phyloP scores from a whole-genome alignment of 495 filamentous ascomycete species.

The Trichocladium antarcticum region DNA sequence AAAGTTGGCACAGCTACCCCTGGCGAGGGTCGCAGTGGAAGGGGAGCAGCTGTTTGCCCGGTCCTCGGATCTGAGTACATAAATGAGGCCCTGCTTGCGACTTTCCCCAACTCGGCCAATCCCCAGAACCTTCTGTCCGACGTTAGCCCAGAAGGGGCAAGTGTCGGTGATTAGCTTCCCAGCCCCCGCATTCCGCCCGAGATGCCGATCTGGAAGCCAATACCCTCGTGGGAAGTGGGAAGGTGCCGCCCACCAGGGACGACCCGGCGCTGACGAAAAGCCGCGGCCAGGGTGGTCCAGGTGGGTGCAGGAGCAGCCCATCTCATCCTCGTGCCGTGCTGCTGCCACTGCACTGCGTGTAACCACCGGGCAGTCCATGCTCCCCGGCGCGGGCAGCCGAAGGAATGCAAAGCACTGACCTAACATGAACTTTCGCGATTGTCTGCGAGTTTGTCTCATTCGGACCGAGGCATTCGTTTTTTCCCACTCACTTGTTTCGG shows the following conservation, averaged over 20 bases:
- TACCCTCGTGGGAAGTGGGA: slow-evolving; percentile 7
- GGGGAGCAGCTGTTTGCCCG: too few relatives aligned
- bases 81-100: neutral
- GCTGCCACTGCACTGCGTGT: too few relatives aligned
- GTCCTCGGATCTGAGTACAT: neutral
- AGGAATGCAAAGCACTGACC: slow-evolving; percentile 1
- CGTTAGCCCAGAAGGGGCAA: slow-evolving; percentile 20
- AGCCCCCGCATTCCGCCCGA: slow-evolving; percentile 28
- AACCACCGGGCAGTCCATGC: too few relatives aligned
- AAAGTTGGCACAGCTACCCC: too few relatives aligned
- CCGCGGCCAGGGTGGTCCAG: slow-evolving; percentile 8
- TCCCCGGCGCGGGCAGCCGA: too few relatives aligned
- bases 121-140: slow-evolving; percentile 22
- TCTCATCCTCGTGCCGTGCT: too few relatives aligned
- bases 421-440: too few relatives aligned
- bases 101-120: slow-evolving; percentile 9
- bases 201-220: slow-evolving; percentile 22
- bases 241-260: neutral
- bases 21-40: too few relatives aligned
- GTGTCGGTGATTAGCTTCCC: slow-evolving; percentile 26
- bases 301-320: neutral
- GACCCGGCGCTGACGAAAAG: slow-evolving; percentile 9
- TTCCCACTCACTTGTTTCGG: neutral
- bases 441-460: neutral
- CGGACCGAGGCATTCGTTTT: neutral